phyloP scores from a whole-genome alignment of 169 alveolate species.

The Cryptosporidium viatorum region DNA sequence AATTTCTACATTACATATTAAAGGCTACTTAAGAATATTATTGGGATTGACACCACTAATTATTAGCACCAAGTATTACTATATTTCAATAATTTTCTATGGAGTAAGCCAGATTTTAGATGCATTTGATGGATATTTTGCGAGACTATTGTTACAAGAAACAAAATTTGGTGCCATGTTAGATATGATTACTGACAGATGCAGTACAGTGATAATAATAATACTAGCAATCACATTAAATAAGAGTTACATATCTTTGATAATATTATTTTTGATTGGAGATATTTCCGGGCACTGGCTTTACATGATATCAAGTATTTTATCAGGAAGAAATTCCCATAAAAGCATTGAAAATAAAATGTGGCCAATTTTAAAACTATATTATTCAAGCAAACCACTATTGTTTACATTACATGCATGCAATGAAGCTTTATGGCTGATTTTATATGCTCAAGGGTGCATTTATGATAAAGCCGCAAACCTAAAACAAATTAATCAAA shows the following conservation, averaged over 20 bases:
- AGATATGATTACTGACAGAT: constrained; percentile 70
- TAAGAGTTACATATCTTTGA: neutral
- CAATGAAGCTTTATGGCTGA: constrained; percentile 49
- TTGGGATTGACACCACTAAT: constrained; percentile 48
- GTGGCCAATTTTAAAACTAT: constrained; percentile 45
- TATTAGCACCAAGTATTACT: constrained; percentile 4
- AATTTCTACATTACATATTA: neutral
- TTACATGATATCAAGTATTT: constrained; percentile 52
- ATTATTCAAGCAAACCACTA: constrained; percentile 34
- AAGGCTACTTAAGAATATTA: constrained; percentile 50
- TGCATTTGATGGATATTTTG: constrained; percentile 66
- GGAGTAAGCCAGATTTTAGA: constrained; percentile 57
- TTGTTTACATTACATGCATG: constrained; percentile 63
- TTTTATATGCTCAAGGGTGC: constrained; percentile 9
- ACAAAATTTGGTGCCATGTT: constrained; percentile 70
- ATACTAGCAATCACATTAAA: constrained; percentile 8
- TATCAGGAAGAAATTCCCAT: constrained; percentile 17
- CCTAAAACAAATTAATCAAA: neutral
- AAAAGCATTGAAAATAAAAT: constrained; percentile 7
- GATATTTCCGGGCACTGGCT: constrained; percentile 70
- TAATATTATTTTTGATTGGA: constrained; percentile 2
- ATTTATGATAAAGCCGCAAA: neutral
- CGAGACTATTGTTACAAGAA: constrained; percentile 41
- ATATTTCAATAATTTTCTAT: constrained; percentile 16
- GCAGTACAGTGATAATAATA: constrained; percentile 50